A percentile compares a stretch with the other conserved stretches of the same genome.
Evolutionary conservation across 495 filamentous ascomycete genomes (phyloP).

Genomic region (Penicillium taxi): DNA sequence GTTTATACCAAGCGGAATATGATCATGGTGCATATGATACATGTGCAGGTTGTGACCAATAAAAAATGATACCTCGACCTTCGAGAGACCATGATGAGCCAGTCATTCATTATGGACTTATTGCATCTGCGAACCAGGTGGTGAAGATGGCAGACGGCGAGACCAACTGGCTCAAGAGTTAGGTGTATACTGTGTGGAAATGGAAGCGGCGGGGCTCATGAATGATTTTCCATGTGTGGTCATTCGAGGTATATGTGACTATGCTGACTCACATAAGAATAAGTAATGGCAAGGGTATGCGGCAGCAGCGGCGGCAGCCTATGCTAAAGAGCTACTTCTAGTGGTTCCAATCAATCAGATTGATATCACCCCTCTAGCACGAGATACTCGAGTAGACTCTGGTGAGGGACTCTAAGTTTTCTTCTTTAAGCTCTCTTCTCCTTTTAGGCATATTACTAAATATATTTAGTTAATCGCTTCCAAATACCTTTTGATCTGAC

Average conservation of each 20-base stretch:
- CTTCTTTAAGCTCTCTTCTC: no score
- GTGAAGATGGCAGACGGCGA: slow-evolving; percentile 15
- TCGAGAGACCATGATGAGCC: slow-evolving; percentile 11
- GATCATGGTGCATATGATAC: slow-evolving; percentile 12
- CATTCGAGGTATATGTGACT: slow-evolving; percentile 37
- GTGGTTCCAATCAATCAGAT: slow-evolving; percentile 6
- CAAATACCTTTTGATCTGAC: slow-evolving; percentile 20
- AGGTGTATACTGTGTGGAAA: slow-evolving; percentile 29
- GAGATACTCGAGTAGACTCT: slow-evolving; percentile 7
- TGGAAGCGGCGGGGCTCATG: slow-evolving; percentile 41
- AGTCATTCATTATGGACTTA: slow-evolving; percentile 19
- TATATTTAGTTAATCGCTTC: slow-evolving; percentile 11
- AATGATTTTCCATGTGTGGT: slow-evolving; percentile 30
- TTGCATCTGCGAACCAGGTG: slow-evolving; percentile 23
- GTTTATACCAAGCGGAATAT: slow-evolving; percentile 23
- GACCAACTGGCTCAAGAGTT: slow-evolving; percentile 12
- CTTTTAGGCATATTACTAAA: slow-evolving; percentile 6
- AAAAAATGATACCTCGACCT: slow-evolving; percentile 8
- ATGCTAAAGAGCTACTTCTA: slow-evolving; percentile 26
- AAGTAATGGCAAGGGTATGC: slow-evolving; percentile 35
- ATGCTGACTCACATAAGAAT: slow-evolving; percentile 38
- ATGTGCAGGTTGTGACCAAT: slow-evolving; percentile 13
- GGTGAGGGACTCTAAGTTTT: slow-evolving; percentile 8
- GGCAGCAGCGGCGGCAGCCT: slow-evolving; percentile 29
- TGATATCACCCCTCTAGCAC: slow-evolving; percentile 3